A percentile compares a stretch with the other conserved stretches of the same genome.
Conservation (phyloP, 23 red algal genomes). For the Cyanidium caldarium region DNA sequence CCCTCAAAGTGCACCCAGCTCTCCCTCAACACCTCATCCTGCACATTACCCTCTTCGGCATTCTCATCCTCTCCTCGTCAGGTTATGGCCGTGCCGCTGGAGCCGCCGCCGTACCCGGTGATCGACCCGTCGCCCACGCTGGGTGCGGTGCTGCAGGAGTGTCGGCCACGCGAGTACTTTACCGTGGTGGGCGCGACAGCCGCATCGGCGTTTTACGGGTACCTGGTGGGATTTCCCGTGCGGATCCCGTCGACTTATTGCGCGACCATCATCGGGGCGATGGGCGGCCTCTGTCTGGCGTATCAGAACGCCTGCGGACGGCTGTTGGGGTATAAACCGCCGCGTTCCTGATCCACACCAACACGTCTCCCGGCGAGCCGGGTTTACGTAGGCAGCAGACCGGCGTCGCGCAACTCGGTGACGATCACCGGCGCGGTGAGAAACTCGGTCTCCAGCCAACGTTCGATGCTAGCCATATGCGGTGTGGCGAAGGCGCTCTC, state of each 20-base stretch:
- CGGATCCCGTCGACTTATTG: conserved; percentile 2
- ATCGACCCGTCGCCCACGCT: not conserved
- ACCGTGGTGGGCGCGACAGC: not conserved
- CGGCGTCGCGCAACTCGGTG: not conserved
- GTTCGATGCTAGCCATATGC: not conserved
- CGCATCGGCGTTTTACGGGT: not conserved
- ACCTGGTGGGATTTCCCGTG: not conserved
- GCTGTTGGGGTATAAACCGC: not conserved
- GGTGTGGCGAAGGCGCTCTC: not conserved
- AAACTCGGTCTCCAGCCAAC: conserved; percentile 1
- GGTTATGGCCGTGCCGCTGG: too few relatives aligned
- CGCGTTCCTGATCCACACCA: not conserved
- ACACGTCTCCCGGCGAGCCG: not conserved
- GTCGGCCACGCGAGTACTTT: not conserved
- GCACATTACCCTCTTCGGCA: too few relatives aligned
- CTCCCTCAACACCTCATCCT: too few relatives aligned
- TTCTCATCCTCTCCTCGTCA: too few relatives aligned
- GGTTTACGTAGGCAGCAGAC: too few relatives aligned
- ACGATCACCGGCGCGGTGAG: not conserved
- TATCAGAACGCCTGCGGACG: not conserved
- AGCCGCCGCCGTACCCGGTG: not conserved
- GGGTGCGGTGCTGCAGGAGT: not conserved
- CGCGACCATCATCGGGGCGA: not conserved
- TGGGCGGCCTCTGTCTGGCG: not conserved
- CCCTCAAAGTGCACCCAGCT: too few relatives aligned